phyloP scores from a whole-genome alignment of 257 asterid genomes.

The Rehmannia glutinosa region DNA sequence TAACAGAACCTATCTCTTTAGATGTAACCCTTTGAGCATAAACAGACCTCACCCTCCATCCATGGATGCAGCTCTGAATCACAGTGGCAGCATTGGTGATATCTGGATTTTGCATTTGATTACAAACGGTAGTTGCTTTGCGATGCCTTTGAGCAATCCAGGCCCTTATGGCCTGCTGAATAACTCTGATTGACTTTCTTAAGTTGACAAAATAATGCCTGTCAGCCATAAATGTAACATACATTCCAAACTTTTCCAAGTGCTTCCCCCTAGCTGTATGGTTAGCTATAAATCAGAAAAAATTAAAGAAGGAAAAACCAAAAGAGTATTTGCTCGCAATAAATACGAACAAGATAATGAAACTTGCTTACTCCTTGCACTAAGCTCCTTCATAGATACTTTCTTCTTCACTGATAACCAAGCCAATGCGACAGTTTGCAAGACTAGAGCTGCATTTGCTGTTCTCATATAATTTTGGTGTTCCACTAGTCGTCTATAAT shows the following conservation, averaged over 20 bases:
- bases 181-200: constrained; percentile 39
- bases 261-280: constrained; percentile 44
- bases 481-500: constrained; percentile 48
- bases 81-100: constrained; percentile 31
- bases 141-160: constrained; percentile 40
- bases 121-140: constrained; percentile 3
- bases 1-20: constrained; percentile 19
- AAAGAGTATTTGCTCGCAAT: background rate
- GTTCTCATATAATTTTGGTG: constrained; percentile 44
- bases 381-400: constrained; percentile 20
- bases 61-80: too few relatives aligned
- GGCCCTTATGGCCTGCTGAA: constrained; percentile 58
- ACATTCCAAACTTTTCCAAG: constrained; percentile 28
- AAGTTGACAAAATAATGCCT: constrained; percentile 57
- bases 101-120: constrained; percentile 16
- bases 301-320: constrained; percentile 7
- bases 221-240: constrained; percentile 38
- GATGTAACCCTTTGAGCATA: constrained; percentile 19
- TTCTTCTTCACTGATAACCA: constrained; percentile 55
- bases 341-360: constrained; percentile 33
- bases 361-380: constrained; percentile 25
- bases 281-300: constrained; percentile 25
- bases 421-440: constrained; percentile 63
- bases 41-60: too few relatives aligned
- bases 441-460: constrained; percentile 42